phyloP scores from a whole-genome alignment of 108 stramenopile species.

The Asterionellopsis glacialis region DNA sequence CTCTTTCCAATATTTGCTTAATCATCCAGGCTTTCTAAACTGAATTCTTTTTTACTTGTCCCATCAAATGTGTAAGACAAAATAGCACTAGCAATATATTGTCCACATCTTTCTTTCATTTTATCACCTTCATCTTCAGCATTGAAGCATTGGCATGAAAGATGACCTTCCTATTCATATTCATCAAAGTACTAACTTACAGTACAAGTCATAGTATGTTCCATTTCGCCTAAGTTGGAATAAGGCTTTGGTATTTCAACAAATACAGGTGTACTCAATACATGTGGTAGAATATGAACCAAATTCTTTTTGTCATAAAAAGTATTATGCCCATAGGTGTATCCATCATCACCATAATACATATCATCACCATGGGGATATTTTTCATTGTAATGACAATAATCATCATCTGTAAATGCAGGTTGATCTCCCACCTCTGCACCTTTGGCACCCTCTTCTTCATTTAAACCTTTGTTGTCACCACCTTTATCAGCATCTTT shows the following conservation, averaged over 20 bases:
- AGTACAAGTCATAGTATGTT: slow-evolving; percentile 51
- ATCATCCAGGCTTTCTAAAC: no score
- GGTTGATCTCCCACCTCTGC: neutral
- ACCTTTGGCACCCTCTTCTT: slow-evolving; percentile 4
- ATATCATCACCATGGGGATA: slow-evolving; percentile 14
- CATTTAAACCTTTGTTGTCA: no score
- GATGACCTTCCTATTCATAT: slow-evolving; percentile 69
- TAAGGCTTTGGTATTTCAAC: slow-evolving; percentile 65
- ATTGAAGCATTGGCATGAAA: slow-evolving; percentile 55
- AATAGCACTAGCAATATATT: slow-evolving; percentile 70
- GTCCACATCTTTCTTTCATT: slow-evolving; percentile 59
- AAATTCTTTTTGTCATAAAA: slow-evolving; percentile 77
- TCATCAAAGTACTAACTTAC: slow-evolving; percentile 84
- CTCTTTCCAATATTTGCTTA: no score
- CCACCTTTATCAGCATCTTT: slow-evolving; percentile 5
- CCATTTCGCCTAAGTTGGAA: no score
- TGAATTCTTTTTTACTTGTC: no score
- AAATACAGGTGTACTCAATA: slow-evolving; percentile 53
- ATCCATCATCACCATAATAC: slow-evolving; percentile 31
- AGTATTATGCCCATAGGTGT: slow-evolving; percentile 44
- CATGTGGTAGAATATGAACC: slow-evolving; percentile 69
- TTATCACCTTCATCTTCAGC: slow-evolving; percentile 74
- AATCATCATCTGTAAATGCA: slow-evolving; percentile 10
- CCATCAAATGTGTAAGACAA: no score
- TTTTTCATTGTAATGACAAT: no score